Base-by-base conservation (phyloP, 176 grass and related monocot genomes). In the Carex pumila region DNA sequence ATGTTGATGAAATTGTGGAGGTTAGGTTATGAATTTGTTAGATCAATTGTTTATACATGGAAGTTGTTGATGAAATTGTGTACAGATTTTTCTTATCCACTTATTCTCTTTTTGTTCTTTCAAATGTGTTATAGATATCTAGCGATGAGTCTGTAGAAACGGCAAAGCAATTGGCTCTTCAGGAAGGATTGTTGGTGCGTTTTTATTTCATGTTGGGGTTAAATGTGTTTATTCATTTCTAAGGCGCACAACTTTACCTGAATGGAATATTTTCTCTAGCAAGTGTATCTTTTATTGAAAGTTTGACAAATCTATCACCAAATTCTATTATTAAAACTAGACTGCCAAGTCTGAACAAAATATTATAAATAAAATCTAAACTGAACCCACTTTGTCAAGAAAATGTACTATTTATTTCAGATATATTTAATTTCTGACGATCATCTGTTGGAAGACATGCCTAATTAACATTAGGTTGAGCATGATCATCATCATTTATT, bases 131-230 rank as follows among this genome's bases (percentile, higher is more conserved):
- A 31, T 69, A 98, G 96, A 84, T 95, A 90, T 98, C 96, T 77
- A 98, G 93, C 41, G 91, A 93, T 13, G 93, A 98, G 83, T 89
- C 95, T 86, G 71, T 98, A 86, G 93, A 98, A 80, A 95, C 83
- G 65, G 95, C 92, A 88, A 98, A 98, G 81, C 93, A 98, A 83
- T 86, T 98, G 74, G 91, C 95, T 90, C 86, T 98, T 77, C 89
- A 93, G 71, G 95, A 98, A 93, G 95, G 91, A 86, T 88, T 98
- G 81, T 87, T 95, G 92, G 95, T 98, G 90, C 74, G 32, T 81
- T 69, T 75, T 57, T 72, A 83, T 79, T 78, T 57, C 13, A 32
- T 29, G 12, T 10, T 29, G 21, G 10, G 31, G 43, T 53, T 30
- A 19, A 54, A 76, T 76, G 1, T 75, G 22, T 77, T 77, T 52